Evolutionary conservation across 148 eudicot genomes (phyloP).

Genomic region (Fagopyrum esculentum): DNA sequence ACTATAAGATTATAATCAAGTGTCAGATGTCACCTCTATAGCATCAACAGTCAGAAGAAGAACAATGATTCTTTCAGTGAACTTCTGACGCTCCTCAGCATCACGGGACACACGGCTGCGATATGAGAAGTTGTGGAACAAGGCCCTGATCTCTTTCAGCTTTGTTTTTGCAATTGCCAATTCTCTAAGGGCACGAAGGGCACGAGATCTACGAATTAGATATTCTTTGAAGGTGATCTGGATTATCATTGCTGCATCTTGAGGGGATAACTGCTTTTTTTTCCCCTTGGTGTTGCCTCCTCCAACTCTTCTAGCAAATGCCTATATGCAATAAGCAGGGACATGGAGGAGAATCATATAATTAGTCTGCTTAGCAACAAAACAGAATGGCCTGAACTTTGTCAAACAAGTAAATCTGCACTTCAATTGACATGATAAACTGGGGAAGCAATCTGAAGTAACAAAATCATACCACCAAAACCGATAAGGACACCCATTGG

Average conservation of each 20-base stretch:
- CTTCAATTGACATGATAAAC: neutral
- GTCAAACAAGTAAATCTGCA: neutral
- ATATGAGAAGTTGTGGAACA: slow-evolving; percentile 82
- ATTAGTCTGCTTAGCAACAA: neutral
- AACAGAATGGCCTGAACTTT: neutral
- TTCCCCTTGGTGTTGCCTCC: slow-evolving; percentile 44
- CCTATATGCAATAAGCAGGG: slow-evolving; percentile 29
- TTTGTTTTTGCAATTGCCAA: slow-evolving; percentile 79
- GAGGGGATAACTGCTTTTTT: slow-evolving; percentile 67
- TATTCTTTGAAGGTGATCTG: slow-evolving; percentile 72
- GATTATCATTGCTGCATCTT: slow-evolving; percentile 76
- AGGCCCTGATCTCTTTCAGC: slow-evolving; percentile 76
- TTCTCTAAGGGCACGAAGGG: slow-evolving; percentile 84
- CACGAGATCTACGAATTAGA: slow-evolving; percentile 68
- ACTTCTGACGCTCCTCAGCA: slow-evolving; percentile 85
- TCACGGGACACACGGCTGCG: slow-evolving; percentile 64
- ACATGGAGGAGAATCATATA: neutral
- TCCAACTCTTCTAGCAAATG: slow-evolving; percentile 59
- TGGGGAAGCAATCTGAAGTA: neutral
- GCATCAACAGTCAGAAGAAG: slow-evolving; percentile 89
- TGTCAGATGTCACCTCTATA: slow-evolving; percentile 51
- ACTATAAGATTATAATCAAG: no score
- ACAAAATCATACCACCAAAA: neutral
- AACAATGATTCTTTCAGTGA: slow-evolving; percentile 78
- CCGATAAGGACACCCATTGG: neutral